Conservation (phyloP, 768 basidiomycete species). For the Mycena venus region DNA sequence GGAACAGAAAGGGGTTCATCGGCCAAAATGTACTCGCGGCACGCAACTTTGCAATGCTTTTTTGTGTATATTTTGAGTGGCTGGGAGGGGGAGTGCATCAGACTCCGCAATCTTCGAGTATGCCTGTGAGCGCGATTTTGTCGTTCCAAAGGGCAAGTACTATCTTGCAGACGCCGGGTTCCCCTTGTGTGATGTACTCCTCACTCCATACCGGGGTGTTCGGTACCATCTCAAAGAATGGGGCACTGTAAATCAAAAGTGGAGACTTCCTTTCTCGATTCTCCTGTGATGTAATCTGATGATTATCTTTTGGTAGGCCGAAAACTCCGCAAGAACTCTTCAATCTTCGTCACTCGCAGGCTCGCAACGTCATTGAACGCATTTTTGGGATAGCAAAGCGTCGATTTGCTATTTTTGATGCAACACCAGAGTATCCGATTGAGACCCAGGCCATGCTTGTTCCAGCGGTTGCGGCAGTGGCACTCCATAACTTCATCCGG, state of each 20-base stretch:
- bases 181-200: conserved; percentile 30
- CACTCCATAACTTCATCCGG: conserved; percentile 19
- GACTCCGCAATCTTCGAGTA: conserved; percentile 37
- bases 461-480: not conserved
- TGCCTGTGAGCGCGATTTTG: not conserved
- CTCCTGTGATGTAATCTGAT: not conserved
- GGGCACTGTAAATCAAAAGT: conserved; percentile 18
- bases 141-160: too few species aligned
- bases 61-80: conserved; percentile 2
- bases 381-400: conserved; percentile 20
- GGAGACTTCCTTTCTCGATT: not conserved
- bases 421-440: not conserved
- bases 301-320: not conserved
- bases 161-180: too few species aligned
- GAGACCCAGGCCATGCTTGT: conserved; percentile 9
- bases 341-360: not conserved
- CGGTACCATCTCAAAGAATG: too few species aligned
- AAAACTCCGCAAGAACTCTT: not conserved
- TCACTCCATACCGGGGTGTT: conserved; percentile 42
- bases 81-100: conserved; percentile 17
- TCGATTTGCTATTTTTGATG: conserved; percentile 12
- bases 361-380: too few species aligned
- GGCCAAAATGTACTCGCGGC: conserved; percentile 13
- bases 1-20: conserved; percentile 42
- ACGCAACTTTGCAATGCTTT: conserved; percentile 10